phyloP scores from a whole-genome alignment of 495 filamentous ascomycete genomes.

The Darksidea phi region DNA sequence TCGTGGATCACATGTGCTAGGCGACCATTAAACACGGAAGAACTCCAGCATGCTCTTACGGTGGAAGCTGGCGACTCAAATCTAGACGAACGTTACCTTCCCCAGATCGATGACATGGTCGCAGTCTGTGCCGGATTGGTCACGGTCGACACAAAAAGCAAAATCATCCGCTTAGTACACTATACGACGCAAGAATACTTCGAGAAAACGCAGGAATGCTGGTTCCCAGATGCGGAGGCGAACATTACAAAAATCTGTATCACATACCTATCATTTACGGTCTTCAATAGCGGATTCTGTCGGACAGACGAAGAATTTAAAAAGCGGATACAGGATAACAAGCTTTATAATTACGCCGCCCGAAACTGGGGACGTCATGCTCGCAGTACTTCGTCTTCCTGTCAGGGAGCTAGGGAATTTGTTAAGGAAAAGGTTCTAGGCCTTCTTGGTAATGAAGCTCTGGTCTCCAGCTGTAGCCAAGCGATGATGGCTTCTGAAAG shows the following conservation, averaged over 20 bases:
- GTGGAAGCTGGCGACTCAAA: constrained; percentile 36
- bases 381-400: background rate
- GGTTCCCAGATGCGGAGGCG: constrained; percentile 8
- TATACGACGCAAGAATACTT: constrained; percentile 29
- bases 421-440: background rate
- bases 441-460: too few species aligned
- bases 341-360: background rate
- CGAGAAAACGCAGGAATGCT: background rate
- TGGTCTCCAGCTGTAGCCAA: background rate
- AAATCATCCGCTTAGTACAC: constrained; percentile 53
- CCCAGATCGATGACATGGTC: constrained; percentile 43
- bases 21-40: constrained; percentile 43
- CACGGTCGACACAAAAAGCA: constrained; percentile 49
- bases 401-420: background rate
- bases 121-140: constrained; percentile 55
- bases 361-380: background rate
- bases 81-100: constrained; percentile 47
- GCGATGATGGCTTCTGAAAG: background rate
- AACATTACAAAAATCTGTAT: background rate
- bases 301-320: background rate
- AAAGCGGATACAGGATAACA: background rate
- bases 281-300: constrained; percentile 1
- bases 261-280: constrained; percentile 8
- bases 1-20: constrained; percentile 49
- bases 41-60: constrained; percentile 53